phyloP scores from a whole-genome alignment of 495 filamentous ascomycete species.

The Barbatosphaeria neglecta region DNA sequence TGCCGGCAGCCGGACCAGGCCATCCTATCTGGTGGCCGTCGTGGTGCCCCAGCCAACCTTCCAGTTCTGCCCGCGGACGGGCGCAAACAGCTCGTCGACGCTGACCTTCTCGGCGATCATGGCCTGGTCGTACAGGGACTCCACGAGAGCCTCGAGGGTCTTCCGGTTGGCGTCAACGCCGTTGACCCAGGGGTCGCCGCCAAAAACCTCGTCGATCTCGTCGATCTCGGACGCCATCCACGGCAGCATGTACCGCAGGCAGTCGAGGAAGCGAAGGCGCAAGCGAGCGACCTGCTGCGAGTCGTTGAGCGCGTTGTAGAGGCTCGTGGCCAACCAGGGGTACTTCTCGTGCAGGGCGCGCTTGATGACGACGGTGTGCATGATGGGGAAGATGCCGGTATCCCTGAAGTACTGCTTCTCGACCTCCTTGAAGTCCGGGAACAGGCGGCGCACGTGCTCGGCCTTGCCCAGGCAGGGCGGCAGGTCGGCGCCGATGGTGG shows the following conservation, averaged over 20 bases:
- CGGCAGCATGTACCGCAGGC: constrained; percentile 26
- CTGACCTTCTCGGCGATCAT: constrained; percentile 15
- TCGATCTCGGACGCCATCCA: constrained; percentile 19
- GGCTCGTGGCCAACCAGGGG: constrained; percentile 13
- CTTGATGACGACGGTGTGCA: constrained; percentile 26
- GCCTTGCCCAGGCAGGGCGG: constrained; percentile 19
- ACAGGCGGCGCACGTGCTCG: constrained; percentile 20
- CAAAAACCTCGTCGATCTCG: constrained; percentile 25
- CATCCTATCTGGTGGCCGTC: not conserved
- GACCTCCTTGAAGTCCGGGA: constrained; percentile 25
- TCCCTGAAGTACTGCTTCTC: constrained; percentile 24
- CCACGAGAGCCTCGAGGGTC: constrained; percentile 19
- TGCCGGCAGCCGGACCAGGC: not conserved
- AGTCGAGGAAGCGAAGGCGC: constrained; percentile 11
- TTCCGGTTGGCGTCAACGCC: constrained; percentile 21
- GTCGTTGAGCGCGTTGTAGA: constrained; percentile 25
- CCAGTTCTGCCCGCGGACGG: constrained; percentile 3
- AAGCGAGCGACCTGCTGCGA: constrained; percentile 18
- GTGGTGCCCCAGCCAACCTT: constrained; percentile 4
- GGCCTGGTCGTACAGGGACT: constrained; percentile 17
- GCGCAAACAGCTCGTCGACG: constrained; percentile 22
- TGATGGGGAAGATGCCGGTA: constrained; percentile 31
- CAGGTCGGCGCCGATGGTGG: constrained; percentile 25
- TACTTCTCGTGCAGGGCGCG: constrained; percentile 19
- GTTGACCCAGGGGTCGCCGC: constrained; percentile 21